These are phyloP conservation scores for Clitopilus passeckerianus DNA, from an alignment of 768 basidiomycete species.

Conservation along the genomic window DNA sequence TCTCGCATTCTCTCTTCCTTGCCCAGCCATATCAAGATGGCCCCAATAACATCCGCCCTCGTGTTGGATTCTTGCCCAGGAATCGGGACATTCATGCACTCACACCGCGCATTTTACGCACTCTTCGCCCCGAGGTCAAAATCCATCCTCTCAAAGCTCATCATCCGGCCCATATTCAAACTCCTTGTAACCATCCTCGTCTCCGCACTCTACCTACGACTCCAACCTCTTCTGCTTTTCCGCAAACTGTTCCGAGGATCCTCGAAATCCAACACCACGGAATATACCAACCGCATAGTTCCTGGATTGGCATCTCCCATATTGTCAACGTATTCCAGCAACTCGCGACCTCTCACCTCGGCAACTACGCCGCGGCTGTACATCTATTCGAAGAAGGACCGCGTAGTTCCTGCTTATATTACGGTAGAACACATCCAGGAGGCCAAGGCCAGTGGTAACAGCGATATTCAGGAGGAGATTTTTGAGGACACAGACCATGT, in stretches of 20 bases:
- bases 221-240: constrained; percentile 5
- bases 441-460: constrained; percentile 24
- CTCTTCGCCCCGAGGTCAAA: constrained; percentile 12
- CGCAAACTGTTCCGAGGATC: background rate
- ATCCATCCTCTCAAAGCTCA: constrained; percentile 12
- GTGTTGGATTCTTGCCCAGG: constrained; percentile 46
- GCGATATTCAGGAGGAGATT: constrained; percentile 24
- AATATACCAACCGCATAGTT: background rate
- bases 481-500: constrained; percentile 41
- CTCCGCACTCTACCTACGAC: background rate
- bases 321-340: background rate
- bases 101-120: constrained; percentile 25
- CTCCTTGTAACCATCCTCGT: constrained; percentile 20
- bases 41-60: constrained; percentile 16
- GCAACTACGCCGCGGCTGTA: constrained; percentile 35
- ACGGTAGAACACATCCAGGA: constrained; percentile 30
- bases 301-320: background rate
- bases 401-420: constrained; percentile 29
- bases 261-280: background rate
- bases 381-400: constrained; percentile 38
- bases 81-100: constrained; percentile 17
- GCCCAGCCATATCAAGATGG: constrained; percentile 7
- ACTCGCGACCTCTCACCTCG: background rate
- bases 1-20: constrained; percentile 22
- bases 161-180: constrained; percentile 18